Base-by-base conservation (phyloP, 495 filamentous ascomycete genomes). In the Lasiosphaeria hispida region DNA sequence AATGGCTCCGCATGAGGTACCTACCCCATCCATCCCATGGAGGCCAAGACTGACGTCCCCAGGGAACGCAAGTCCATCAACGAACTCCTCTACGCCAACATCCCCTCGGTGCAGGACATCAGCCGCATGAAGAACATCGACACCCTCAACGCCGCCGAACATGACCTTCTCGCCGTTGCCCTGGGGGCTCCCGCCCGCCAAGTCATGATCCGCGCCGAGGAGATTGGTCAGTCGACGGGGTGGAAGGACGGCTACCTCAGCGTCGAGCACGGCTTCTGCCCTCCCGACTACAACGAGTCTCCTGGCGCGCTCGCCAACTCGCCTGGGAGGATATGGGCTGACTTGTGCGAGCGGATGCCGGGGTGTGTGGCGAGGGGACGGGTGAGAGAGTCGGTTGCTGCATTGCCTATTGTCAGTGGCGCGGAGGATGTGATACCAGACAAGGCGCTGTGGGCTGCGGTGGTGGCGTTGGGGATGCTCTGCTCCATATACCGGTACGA, bases 211-310 rank as follows among this genome's bases (percentile, higher is more conserved):
- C 65, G 77, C 43, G 79, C 79, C 19, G 79, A 82, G 60, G 74
- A 79, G 51, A 75, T 81, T 17, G 79, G 79, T 0, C 69, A 75
- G 1, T 61, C 64, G 48, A 80, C 79, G 8, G 79, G 79, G 35
- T 82, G 77, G 77, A 69, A 77, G 55, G 79, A 82, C 54, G 80
- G 80, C 0, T 81, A 80, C 61, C 76, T 82, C 17, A 78, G 73
- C 40, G 69, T 71, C 44, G 73, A 75, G 51, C 73, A 77, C 49
- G 80, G 80, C 2, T 81, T 80, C 55, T 78, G 76, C 55, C 78
- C 77, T 15, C 71, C 72, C 35, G 77, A 82, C 53, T 74, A 79
- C 55, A 71, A 73, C 60, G 77, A 77, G 39, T 68, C 78, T 2
- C 72, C 73, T 6, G 76, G 73, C 9, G 77, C 75, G 0, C 67